Base-by-base conservation (phyloP, 2,329 filamentous ascomycete genomes). In the Trichoderma aggressivum region DNA sequence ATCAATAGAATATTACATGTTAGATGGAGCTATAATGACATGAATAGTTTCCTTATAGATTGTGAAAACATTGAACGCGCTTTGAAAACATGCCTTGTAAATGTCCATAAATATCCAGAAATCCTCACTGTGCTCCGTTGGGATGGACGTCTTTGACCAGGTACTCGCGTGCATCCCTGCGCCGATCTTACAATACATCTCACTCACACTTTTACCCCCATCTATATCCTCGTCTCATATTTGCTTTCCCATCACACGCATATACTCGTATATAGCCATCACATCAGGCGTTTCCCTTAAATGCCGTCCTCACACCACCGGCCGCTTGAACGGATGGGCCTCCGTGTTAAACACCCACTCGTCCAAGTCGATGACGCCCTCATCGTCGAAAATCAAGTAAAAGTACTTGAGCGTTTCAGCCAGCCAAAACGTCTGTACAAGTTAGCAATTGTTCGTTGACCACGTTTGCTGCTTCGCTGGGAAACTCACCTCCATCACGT, bases 401-500 rank as follows among this genome's bases (percentile, higher is more conserved):
- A 93, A 93, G 76, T 94, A 94, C 80, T 94, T 94, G 74, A 93
- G 80, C 53, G 91, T 94, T 83, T 94, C 91, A 3, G 89, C 89
- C 75, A 92, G 83, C 90, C 92, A 94, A 77, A 93, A 93, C 68
- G 85, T 86, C 83, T 85, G 61, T 24, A 53, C 30, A 16, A n/a
- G 39, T 36, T 14, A 36, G 14, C 10, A 32, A 16, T 21, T 2
- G 18, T 10, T 7, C 36, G 24, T 72, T 64, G 71, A 59, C 30
- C n/a, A 43, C 16, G 8, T 10, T 26, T 50, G 50, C 36, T 2
- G 11, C 3, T 12, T 24, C 8, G 4, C 12, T 18, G 24, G 24
- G 11, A 66, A 66, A 81, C 82, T 78, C 84, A 71, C 72, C 80
- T 93, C 89, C 88, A 91, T 90, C n/a, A 85, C 85, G 76, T 94